Evolutionary conservation across 345 rosid genomes (phyloP).

Genomic region (Eucalyptus lansdowneana): DNA sequence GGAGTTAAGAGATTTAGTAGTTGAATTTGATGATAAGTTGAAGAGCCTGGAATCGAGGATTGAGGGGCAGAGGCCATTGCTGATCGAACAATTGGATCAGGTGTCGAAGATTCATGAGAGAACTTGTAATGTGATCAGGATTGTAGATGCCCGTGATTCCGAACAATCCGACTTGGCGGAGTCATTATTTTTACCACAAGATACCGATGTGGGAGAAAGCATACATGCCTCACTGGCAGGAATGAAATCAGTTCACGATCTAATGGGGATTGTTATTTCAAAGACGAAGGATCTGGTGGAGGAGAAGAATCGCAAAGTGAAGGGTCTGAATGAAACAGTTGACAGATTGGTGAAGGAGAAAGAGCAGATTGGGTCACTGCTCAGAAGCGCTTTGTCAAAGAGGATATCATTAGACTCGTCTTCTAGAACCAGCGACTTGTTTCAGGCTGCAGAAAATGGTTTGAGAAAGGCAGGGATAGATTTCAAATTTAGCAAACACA

Average conservation of each 20-base stretch:
- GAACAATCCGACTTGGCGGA: conserved; percentile 71
- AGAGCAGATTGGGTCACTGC: conserved; percentile 78
- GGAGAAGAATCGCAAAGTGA: conserved; percentile 52
- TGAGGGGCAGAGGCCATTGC: conserved; percentile 58
- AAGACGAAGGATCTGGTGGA: conserved; percentile 52
- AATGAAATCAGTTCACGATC: conserved; percentile 73
- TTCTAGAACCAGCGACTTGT: conserved; percentile 49
- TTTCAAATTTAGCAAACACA: conserved; percentile 39
- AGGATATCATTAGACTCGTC: conserved; percentile 41
- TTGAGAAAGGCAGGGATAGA: conserved; percentile 65
- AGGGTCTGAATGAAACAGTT: conserved; percentile 62
- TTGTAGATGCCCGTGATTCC: conserved; percentile 43
- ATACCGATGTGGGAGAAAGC: conserved; percentile 74
- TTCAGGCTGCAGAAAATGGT: conserved; percentile 86
- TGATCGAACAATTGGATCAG: conserved; percentile 74
- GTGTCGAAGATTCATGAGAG: conserved; percentile 72
- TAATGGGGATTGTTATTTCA: conserved; percentile 45
- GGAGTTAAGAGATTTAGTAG: conserved; percentile 52
- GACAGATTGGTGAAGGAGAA: conserved; percentile 68
- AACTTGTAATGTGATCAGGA: conserved; percentile 42
- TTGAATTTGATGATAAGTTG: conserved; percentile 69
- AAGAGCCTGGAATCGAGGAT: conserved; percentile 47
- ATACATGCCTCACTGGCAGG: conserved; percentile 87
- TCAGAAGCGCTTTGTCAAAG: conserved; percentile 81
- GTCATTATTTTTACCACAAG: conserved; percentile 79